Evolutionary conservation across 768 basidiomycete species (phyloP).

Genomic region (Strobilomyces echinocephalus): DNA sequence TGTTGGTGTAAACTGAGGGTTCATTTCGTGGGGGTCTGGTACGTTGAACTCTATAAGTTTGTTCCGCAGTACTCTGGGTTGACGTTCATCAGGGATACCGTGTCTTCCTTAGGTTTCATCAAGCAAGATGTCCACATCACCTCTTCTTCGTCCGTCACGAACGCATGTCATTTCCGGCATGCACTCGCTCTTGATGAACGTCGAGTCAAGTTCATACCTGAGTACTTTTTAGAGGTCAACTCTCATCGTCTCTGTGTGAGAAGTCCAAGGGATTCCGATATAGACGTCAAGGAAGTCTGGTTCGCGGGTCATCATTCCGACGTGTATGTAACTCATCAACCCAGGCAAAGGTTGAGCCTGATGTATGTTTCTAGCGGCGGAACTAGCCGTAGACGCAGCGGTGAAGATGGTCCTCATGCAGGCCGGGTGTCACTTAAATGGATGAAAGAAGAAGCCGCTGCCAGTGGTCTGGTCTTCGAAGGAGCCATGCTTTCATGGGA

Average conservation of each 20-base stretch:
- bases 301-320: conserved; percentile 8
- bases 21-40: conserved; percentile 29
- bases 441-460: conserved; percentile 7
- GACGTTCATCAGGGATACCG: conserved; percentile 6
- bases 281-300: too few relatives aligned
- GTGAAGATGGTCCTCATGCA: not conserved
- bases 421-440: conserved; percentile 3
- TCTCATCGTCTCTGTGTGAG: not conserved
- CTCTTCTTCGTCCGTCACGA: not conserved
- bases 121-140: conserved; percentile 3
- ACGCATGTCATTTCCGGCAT: conserved; percentile 12
- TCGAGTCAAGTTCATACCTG: conserved; percentile 11
- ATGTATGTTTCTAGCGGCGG: conserved; percentile 3
- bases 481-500: not conserved
- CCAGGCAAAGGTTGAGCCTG: not conserved
- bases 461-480: conserved; percentile 3
- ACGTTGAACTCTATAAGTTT: not conserved
- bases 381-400: not conserved
- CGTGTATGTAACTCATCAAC: not conserved
- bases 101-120: conserved; percentile 8
- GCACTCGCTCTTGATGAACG: conserved; percentile 7
- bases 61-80: not conserved
- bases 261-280: too few relatives aligned
- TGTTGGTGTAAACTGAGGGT: not conserved
- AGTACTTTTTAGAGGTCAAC: conserved; percentile 10